These are phyloP conservation scores for Backusella macrospora DNA, from an alignment of 192 early-diverging fungal species.

Conservation along the genomic window DNA sequence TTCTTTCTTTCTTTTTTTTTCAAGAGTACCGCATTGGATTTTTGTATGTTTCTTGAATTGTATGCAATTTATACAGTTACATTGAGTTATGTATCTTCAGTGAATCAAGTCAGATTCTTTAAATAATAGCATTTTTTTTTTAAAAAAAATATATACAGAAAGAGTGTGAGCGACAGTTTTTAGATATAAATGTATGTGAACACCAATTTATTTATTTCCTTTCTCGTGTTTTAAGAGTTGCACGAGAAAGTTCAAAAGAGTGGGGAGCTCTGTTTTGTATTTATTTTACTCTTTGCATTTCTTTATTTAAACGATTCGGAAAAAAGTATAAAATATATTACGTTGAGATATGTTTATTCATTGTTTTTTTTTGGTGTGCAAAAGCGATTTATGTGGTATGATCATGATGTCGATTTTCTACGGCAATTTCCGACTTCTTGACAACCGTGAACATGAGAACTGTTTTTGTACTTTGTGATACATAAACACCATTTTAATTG, in stretches of 20 bases:
- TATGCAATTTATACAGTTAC: too few relatives aligned
- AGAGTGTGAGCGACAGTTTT: neutral
- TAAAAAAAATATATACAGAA: neutral
- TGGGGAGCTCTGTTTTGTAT: neutral
- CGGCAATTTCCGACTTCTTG: neutral
- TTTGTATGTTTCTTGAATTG: too few relatives aligned
- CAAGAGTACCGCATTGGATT: too few relatives aligned
- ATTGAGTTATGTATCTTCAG: too few relatives aligned
- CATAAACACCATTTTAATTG: neutral
- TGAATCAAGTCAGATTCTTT: too few relatives aligned
- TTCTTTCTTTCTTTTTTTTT: too few relatives aligned
- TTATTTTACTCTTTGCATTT: neutral
- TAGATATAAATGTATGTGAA: neutral
- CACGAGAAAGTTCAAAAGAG: neutral
- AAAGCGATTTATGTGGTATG: neutral
- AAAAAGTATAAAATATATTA: neutral
- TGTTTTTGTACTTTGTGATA: neutral
- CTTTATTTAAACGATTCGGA: neutral
- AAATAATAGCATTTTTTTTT: neutral
- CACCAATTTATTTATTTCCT: neutral
- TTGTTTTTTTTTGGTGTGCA: neutral
- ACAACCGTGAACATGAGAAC: constrained; percentile 5
- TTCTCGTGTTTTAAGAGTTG: neutral
- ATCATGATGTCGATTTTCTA: neutral
- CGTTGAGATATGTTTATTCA: neutral